These are phyloP conservation scores for Leccinum variicolor DNA, from an alignment of 768 basidiomycete genomes.

Conservation along the genomic window DNA sequence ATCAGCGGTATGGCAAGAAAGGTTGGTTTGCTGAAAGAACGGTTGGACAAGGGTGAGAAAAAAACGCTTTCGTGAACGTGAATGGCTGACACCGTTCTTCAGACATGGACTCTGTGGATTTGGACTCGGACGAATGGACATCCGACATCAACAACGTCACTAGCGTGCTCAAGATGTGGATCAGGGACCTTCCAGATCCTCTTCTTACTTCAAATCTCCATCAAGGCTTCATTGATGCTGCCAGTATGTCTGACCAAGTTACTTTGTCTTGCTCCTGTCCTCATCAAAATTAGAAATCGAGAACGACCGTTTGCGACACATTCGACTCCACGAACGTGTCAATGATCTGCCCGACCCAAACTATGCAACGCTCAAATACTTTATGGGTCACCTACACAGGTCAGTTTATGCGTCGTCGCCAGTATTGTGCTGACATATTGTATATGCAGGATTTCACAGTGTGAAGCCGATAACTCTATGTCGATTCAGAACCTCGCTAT, in stretches of 20 bases:
- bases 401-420: slow-evolving; percentile 32
- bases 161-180: slow-evolving; percentile 93
- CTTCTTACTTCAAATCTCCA: slow-evolving; percentile 81
- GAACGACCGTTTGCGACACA: slow-evolving; percentile 92
- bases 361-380: slow-evolving; percentile 94
- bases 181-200: slow-evolving; percentile 94
- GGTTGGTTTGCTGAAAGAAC: slow-evolving; percentile 76
- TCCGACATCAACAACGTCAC: slow-evolving; percentile 94
- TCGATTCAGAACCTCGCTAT: slow-evolving; percentile 90
- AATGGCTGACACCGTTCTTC: slow-evolving; percentile 20
- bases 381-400: slow-evolving; percentile 92
- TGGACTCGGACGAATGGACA: slow-evolving; percentile 87
- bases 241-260: slow-evolving; percentile 56
- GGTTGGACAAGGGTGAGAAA: slow-evolving; percentile 75
- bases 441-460: slow-evolving; percentile 65
- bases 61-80: not conserved
- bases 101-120: slow-evolving; percentile 86
- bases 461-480: slow-evolving; percentile 85
- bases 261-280: not conserved
- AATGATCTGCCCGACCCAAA: slow-evolving; percentile 99
- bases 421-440: slow-evolving; percentile 8
- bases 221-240: slow-evolving; percentile 92
- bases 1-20: slow-evolving; percentile 89
- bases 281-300: slow-evolving; percentile 62
- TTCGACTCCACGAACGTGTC: slow-evolving; percentile 93